phyloP scores from a whole-genome alignment of 179 eudicot species.

The Nepenthes alata region DNA sequence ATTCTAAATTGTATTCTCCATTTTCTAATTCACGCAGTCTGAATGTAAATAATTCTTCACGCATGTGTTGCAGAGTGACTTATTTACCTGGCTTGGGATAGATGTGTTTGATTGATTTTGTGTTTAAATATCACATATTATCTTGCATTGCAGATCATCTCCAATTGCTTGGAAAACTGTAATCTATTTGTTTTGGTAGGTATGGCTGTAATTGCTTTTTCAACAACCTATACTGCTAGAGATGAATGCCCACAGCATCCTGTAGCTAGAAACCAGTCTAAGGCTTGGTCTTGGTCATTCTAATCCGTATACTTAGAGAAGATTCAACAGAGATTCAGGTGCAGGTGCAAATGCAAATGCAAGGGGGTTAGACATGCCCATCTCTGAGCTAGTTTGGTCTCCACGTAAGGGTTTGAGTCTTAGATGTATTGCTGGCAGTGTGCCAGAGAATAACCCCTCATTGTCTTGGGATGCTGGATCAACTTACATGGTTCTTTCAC shows the following conservation, averaged over 20 bases:
- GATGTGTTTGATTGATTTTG: too few species aligned
- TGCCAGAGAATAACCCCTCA: slow-evolving; percentile 13
- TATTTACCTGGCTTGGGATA: too few species aligned
- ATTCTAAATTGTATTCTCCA: too few species aligned
- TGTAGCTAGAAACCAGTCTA: slow-evolving; percentile 15
- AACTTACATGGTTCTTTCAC: slow-evolving; percentile 13
- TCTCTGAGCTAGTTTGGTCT: slow-evolving; percentile 58
- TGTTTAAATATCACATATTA: too few species aligned
- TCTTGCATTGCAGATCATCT: too few species aligned
- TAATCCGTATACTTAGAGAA: slow-evolving; percentile 10
- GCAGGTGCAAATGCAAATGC: slow-evolving; percentile 67
- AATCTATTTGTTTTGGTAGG: background rate
- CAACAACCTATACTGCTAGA: background rate
- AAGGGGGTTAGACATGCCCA: slow-evolving; percentile 25
- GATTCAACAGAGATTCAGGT: slow-evolving; percentile 24
- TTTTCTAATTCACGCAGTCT: too few species aligned
- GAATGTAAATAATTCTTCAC: too few species aligned
- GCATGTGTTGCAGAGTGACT: too few species aligned
- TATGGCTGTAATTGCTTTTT: background rate
- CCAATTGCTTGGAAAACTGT: too few species aligned
- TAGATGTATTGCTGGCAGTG: slow-evolving; percentile 27
- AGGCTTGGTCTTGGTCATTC: slow-evolving; percentile 21
- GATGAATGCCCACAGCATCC: slow-evolving; percentile 18
- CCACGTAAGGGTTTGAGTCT: slow-evolving; percentile 39
- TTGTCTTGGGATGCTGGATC: slow-evolving; percentile 17